Percentiles rank a stretch among this genome's conserved stretches.
These are phyloP conservation scores for Vinca minor DNA, from an alignment of 257 asterid species.

Conservation along the genomic window DNA sequence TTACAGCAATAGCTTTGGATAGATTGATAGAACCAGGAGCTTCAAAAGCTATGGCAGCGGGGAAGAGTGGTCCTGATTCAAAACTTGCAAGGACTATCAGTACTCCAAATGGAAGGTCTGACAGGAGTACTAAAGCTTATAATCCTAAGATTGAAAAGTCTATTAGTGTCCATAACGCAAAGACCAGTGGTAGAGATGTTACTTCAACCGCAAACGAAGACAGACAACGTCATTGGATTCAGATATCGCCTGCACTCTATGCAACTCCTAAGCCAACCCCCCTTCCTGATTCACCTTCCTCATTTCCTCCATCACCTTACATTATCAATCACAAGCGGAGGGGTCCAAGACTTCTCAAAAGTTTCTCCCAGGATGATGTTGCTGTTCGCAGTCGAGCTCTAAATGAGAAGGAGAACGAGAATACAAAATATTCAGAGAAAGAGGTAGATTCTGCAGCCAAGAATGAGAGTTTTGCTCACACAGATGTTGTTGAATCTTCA, in stretches of 20 bases:
- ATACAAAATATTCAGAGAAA: constrained; percentile 24
- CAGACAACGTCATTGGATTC: constrained; percentile 59
- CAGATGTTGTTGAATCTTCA: constrained; percentile 19
- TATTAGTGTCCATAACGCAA: constrained; percentile 30
- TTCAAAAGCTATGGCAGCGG: constrained; percentile 36
- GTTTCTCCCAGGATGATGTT: constrained; percentile 68
- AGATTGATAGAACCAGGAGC: constrained; percentile 67
- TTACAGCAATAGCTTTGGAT: constrained; percentile 75
- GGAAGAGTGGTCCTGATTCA: constrained; percentile 26
- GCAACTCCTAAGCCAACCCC: constrained; percentile 85
- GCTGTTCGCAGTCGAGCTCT: constrained; percentile 24
- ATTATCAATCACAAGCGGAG: constrained; percentile 82
- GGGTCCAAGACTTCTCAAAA: constrained; percentile 83
- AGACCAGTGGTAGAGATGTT: constrained; percentile 31
- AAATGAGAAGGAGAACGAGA: constrained; percentile 33
- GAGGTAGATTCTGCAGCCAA: constrained; percentile 18
- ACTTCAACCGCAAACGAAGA: too few species aligned
- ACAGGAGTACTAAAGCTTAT: constrained; percentile 23
- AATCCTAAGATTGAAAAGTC: constrained; percentile 37
- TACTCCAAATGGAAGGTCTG: constrained; percentile 28
- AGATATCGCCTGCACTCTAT: constrained; percentile 80
- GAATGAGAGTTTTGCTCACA: constrained; percentile 27
- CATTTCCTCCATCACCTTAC: constrained; percentile 85
- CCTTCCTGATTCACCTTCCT: constrained; percentile 80
- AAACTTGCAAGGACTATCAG: constrained; percentile 38